phyloP scores from a whole-genome alignment of 2,329 filamentous ascomycete species.

The Beauveria asiatica region DNA sequence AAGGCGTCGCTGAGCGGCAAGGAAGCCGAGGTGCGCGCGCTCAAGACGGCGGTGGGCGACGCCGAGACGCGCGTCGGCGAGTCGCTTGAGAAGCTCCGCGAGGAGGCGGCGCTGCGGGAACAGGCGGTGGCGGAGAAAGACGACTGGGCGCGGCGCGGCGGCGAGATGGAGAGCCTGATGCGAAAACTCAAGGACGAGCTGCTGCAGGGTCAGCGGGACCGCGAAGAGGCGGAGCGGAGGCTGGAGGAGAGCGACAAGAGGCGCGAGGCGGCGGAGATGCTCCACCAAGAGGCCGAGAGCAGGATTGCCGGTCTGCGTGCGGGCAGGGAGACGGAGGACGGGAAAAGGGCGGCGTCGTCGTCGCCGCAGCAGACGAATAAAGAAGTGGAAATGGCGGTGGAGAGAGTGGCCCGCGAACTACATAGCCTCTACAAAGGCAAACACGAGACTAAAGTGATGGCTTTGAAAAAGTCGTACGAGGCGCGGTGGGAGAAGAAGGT shows the following conservation, averaged over 20 bases:
- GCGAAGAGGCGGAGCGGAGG: slow-evolving; percentile 67
- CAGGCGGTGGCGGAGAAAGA: slow-evolving; percentile 66
- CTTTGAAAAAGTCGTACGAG: slow-evolving; percentile 79
- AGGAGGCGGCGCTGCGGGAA: slow-evolving; percentile 64
- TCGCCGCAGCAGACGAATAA: slow-evolving; percentile 18
- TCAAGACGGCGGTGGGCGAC: slow-evolving; percentile 81
- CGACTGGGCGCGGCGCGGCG: slow-evolving; percentile 74
- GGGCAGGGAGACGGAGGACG: slow-evolving; percentile 38
- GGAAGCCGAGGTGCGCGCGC: slow-evolving; percentile 79
- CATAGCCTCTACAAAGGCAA: slow-evolving; percentile 94
- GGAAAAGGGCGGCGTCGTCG: neutral
- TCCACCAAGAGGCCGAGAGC: slow-evolving; percentile 67
- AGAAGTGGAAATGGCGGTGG: slow-evolving; percentile 77
- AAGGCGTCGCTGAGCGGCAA: slow-evolving; percentile 87
- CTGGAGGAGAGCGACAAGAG: slow-evolving; percentile 70
- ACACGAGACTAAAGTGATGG: slow-evolving; percentile 91
- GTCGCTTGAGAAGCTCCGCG: slow-evolving; percentile 72
- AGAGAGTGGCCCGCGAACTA: slow-evolving; percentile 88
- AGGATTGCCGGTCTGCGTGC: slow-evolving; percentile 68
- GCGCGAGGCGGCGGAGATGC: slow-evolving; percentile 63
- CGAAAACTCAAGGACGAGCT: slow-evolving; percentile 77
- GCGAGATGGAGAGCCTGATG: slow-evolving; percentile 78
- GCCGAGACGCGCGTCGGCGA: slow-evolving; percentile 88
- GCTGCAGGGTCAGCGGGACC: slow-evolving; percentile 66
- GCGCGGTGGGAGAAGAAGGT: slow-evolving; percentile 83